These are phyloP conservation scores for Phytophthora tubulina DNA, from an alignment of 352 stramenopile genomes.

Conservation along the genomic window DNA sequence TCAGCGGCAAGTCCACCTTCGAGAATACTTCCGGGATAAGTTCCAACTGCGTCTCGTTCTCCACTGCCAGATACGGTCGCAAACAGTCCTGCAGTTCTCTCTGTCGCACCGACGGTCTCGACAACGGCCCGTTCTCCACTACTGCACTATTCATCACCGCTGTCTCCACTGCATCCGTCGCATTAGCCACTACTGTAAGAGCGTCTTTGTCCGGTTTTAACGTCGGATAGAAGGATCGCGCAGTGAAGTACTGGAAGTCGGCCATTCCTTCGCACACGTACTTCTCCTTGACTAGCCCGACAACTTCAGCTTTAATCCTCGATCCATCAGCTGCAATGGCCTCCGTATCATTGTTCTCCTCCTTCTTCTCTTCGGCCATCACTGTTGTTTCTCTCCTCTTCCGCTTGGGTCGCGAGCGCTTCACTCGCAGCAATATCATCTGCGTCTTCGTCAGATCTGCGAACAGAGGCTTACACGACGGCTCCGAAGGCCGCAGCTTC, in stretches of 20 bases:
- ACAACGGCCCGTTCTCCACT: slow-evolving; percentile 52
- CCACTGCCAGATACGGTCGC: slow-evolving; percentile 63
- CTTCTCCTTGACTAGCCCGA: slow-evolving; percentile 76
- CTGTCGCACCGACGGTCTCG: slow-evolving; percentile 51
- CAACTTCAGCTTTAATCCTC: slow-evolving; percentile 53
- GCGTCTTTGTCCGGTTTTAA: slow-evolving; percentile 38
- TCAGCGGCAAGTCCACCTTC: slow-evolving; percentile 82
- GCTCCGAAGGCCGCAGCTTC: slow-evolving; percentile 77
- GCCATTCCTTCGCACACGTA: slow-evolving; percentile 90
- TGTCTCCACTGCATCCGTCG: slow-evolving; percentile 34
- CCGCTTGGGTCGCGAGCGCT: slow-evolving; percentile 42
- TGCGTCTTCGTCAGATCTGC: slow-evolving; percentile 86
- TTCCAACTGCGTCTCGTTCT: slow-evolving; percentile 65
- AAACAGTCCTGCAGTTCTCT: slow-evolving; percentile 62
- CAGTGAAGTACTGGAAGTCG: slow-evolving; percentile 88
- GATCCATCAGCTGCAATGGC: slow-evolving; percentile 21
- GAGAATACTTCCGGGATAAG: slow-evolving; percentile 87
- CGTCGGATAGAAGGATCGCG: slow-evolving; percentile 64
- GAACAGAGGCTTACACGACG: slow-evolving; percentile 86
- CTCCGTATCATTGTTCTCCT: slow-evolving; percentile 14
- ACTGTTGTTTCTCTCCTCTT: slow-evolving; percentile 19
- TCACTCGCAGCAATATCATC: slow-evolving; percentile 72
- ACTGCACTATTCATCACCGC: slow-evolving; percentile 40
- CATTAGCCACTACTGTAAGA: slow-evolving; percentile 35
- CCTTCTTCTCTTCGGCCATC: slow-evolving; percentile 22